A percentile compares a stretch with the other conserved stretches of the same genome.
These are phyloP conservation scores for Lentinula lateritia DNA, from an alignment of 768 basidiomycete genomes.

Conservation along the genomic window DNA sequence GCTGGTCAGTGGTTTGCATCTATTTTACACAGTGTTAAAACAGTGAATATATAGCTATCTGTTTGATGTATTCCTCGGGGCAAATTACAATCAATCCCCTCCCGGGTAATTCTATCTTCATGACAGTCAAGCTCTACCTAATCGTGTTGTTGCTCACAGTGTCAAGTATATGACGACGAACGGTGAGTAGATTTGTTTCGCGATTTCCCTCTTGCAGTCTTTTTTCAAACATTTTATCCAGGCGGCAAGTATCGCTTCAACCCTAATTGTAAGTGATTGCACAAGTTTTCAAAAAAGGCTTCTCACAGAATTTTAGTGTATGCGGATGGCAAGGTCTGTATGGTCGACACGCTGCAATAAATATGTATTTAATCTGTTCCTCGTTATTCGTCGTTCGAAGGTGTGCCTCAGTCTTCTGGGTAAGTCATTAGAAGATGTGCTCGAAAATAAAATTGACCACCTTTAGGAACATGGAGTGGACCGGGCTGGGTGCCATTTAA, in stretches of 20 bases:
- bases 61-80: conserved; percentile 91
- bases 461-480: conserved; percentile 85
- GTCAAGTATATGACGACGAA: conserved; percentile 62
- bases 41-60: conserved; percentile 39
- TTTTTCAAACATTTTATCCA: conserved; percentile 26
- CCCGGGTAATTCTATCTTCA: conserved; percentile 34
- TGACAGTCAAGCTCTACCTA: background rate
- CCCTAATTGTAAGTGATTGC: conserved; percentile 88
- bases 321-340: conserved; percentile 87
- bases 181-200: conserved; percentile 9
- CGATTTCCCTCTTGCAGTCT: background rate
- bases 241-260: conserved; percentile 90
- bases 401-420: background rate
- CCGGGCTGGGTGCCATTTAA: conserved; percentile 49
- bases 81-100: conserved; percentile 83
- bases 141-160: conserved; percentile 10
- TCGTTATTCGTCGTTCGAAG: background rate
- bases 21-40: background rate
- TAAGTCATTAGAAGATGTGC: background rate
- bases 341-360: conserved; percentile 54
- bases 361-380: background rate
- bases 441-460: background rate
- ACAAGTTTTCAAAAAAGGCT: conserved; percentile 8
- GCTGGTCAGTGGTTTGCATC: conserved; percentile 53
- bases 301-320: background rate